Evolutionary conservation across 164 flowering plant species (phyloP), one percentile per base, ranked within the genome.

Genomic region (Vitis cinerea): DNA sequence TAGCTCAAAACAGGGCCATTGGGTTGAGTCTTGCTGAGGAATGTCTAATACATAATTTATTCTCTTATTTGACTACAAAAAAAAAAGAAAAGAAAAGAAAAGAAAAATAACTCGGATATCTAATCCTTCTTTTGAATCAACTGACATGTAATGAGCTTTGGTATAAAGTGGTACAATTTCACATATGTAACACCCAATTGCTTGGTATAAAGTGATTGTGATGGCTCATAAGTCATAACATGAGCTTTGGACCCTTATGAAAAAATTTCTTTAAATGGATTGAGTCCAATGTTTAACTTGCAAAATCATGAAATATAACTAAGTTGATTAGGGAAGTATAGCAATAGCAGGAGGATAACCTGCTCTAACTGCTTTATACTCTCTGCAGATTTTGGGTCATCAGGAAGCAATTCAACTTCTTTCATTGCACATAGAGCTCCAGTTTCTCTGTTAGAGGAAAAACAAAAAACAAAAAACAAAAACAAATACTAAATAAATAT

Each of bases 391-490:
- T 92, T 92, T 29, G 94, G 83, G 65, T 94, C 99, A 83, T 88
- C 97, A 12, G 89, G 93, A 74, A 83, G 78, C 58, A 94, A 61
- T 61, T 84, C 87, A 48, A 92, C 99, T 79, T 92, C 99, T 85
- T 94, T 94, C 95, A 94, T 92, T n/a, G 99, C 97, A 85, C 97
- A 94, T 17, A 86, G 74, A 37, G 97, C 98, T 64, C 97, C 98
- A 75, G 94, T 89, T 81, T 86, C 88, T 64, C 97, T 94, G 82
- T 77, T 14, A 65, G 29, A 70, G 67, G 47, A 19, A 19, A 19
- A 19, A 50, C 2, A 72, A 57, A 4, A 66, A 50, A 15, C 12
- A 19, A 2, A 11, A 9, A 3, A 8, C 2, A 52, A 1, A 55
- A 17, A 70, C 3, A 0, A 23, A 31, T 8, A 53, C 7, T 5